Percentiles rank a stretch among this genome's conserved stretches.
Conservation (phyloP, 805 yeast genomes). For the Schwanniomyces occidentalis region DNA sequence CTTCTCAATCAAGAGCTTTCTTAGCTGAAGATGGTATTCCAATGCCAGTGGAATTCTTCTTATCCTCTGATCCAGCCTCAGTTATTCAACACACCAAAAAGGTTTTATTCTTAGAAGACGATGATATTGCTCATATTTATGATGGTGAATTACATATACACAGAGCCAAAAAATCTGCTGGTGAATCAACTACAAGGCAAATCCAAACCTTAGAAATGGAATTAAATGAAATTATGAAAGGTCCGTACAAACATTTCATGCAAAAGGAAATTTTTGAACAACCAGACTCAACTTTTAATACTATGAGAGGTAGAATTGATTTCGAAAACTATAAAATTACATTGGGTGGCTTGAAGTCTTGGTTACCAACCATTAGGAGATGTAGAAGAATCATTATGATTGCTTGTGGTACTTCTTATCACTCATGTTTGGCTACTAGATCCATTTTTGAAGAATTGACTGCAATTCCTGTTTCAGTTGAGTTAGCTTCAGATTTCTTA, state of each 20-base stretch:
- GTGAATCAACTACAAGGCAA: conserved; percentile 90
- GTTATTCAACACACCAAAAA: conserved; percentile 96
- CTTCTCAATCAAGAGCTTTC: conserved; percentile 95
- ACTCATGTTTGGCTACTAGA: conserved; percentile 96
- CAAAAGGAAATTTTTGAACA: conserved; percentile 98
- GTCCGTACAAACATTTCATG: conserved; percentile 95
- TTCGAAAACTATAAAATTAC: conserved; percentile 75
- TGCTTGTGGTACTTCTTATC: conserved; percentile 99
- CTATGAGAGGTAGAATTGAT: conserved; percentile 99
- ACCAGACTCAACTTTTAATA: conserved; percentile 96
- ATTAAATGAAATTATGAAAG: conserved; percentile 97
- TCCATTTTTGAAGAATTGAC: conserved; percentile 95
- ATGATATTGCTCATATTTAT: conserved; percentile 96
- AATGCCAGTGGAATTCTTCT: conserved; percentile 91
- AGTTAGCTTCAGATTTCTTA: conserved; percentile 90
- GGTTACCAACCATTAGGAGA: conserved; percentile 85
- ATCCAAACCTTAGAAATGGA: conserved; percentile 97
- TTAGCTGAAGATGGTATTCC: conserved; percentile 91
- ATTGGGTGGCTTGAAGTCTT: conserved; percentile 86
- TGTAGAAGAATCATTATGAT: conserved; percentile 96
- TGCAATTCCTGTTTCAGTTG: conserved; percentile 90
- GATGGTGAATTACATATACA: conserved; percentile 98
- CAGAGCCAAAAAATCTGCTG: conserved; percentile 80
- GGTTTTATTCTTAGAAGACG: conserved; percentile 94
- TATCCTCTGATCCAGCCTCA: conserved; percentile 96